Percentiles rank a stretch among this genome's conserved stretches.
Evolutionary conservation across 768 basidiomycete species (phyloP).

Genomic region (Leucosporidium yakuticum): DNA sequence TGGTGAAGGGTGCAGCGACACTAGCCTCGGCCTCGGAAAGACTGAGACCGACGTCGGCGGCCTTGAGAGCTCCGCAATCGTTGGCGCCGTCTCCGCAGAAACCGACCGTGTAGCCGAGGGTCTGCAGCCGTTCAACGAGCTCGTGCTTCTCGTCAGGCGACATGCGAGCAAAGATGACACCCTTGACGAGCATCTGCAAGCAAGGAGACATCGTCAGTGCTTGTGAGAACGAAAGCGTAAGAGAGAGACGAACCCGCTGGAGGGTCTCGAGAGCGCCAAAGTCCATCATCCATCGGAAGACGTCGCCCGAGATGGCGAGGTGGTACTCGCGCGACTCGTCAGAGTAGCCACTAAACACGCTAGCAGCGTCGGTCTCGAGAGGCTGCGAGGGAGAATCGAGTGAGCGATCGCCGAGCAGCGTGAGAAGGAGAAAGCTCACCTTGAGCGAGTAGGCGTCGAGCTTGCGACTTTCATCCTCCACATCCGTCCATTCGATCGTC

Average conservation of each 20-base stretch:
- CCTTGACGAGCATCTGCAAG: constrained; percentile 86
- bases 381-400: constrained; percentile 50
- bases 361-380: constrained; percentile 63
- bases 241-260: constrained; percentile 62
- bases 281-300: constrained; percentile 98
- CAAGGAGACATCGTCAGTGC: neutral
- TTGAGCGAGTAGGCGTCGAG: constrained; percentile 84
- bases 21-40: constrained; percentile 97
- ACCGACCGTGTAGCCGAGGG: constrained; percentile 87
- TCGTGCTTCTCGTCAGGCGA: constrained; percentile 99
- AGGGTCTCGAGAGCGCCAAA: constrained; percentile 87
- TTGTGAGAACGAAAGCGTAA: neutral
- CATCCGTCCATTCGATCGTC: constrained; percentile 79
- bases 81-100: constrained; percentile 99
- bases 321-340: constrained; percentile 79
- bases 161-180: constrained; percentile 96
- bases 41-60: constrained; percentile 94
- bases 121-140: constrained; percentile 86
- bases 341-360: constrained; percentile 41
- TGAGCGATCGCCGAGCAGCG: neutral
- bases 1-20: constrained; percentile 96
- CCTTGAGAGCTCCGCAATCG: constrained; percentile 96
- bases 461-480: constrained; percentile 78
- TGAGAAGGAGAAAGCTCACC: constrained; percentile 11
- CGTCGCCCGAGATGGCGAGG: constrained; percentile 85